Evolutionary conservation across 305 asterid species (phyloP), one percentile per base, ranked within the genome.

Genomic region (Fraxinus angustifolia): DNA sequence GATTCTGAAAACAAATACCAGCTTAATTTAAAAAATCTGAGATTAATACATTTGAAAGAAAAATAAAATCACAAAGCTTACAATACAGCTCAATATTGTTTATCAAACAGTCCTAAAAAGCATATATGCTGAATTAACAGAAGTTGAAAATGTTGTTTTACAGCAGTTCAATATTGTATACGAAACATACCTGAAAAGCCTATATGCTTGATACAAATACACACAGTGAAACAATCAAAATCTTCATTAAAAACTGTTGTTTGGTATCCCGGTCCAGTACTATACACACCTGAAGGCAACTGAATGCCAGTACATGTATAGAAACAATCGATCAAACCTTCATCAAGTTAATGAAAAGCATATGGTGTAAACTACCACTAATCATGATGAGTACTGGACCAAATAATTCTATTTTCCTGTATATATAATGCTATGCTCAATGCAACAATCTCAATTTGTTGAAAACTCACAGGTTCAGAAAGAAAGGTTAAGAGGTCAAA

Each of bases 351-450:
- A 53, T n/a, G 62, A 53, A n/a, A 53, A 53, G 8, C 62, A 60
- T 23, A 74, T 40, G 68, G 76, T 80, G 50, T 56, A 73, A 81
- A 53, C 73, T 31, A 72, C 45, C 79, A 82, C 56, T 78, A 45
- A 31, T 40, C 79, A 75, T 40, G 28, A 67, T 16, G 19, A 81
- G 36, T 79, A 42, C 82, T 81, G 76, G 68, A 80, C 81, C 73
- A 75, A 76, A 56, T 31, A 42, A 84, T 85, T 86, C 82, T 84
- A 67, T 60, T 84, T 40, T 77, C 81, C 12, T 81, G 82, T 48
- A 71, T 80, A n/a, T 53, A 76, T 71, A 87, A 60, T 79, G 50
- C 40, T 50, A 68, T 72, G 82, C 83, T 60, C 76, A 82, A 75
- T 79, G 84, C 76, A 82, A 67, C 45, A 79, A 68, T 77, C 75